Evolutionary conservation across 164 flowering plant genomes (phyloP).

Genomic region (Nymphaea thermarum): DNA sequence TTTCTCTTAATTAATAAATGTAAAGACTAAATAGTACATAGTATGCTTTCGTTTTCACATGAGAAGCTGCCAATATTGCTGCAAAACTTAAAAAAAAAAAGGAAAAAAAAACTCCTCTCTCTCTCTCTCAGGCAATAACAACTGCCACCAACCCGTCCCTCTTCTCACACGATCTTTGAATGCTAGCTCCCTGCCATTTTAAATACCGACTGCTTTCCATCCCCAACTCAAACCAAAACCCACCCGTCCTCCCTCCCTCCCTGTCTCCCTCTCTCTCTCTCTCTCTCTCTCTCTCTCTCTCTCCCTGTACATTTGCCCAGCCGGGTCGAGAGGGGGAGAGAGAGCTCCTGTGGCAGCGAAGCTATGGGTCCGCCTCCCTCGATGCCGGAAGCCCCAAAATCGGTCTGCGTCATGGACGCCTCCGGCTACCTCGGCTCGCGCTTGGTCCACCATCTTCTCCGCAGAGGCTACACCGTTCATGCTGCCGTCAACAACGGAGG

Average conservation of each 20-base stretch:
- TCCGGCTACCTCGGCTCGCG: constrained; percentile 36
- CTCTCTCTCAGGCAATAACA: background rate
- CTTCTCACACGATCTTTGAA: constrained; percentile 23
- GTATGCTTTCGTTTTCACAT: too few species aligned
- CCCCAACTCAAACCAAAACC: constrained; percentile 4
- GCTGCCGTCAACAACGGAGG: constrained; percentile 55
- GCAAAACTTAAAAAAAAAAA: too few species aligned
- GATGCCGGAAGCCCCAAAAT: constrained; percentile 6
- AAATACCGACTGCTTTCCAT: constrained; percentile 1
- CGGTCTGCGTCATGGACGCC: constrained; percentile 72
- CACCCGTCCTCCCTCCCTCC: constrained; percentile 1
- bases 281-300: constrained; percentile 13
- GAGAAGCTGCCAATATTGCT: too few species aligned
- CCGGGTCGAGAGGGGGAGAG: too few species aligned
- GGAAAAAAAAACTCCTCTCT: background rate
- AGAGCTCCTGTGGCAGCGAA: too few species aligned
- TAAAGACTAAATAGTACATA: too few species aligned
- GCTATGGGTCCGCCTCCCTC: too few species aligned
- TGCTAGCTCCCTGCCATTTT: constrained; percentile 8
- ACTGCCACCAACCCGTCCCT: constrained; percentile 18
- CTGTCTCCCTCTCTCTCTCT: constrained; percentile 6
- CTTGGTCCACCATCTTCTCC: constrained; percentile 41
- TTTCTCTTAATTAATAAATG: too few species aligned
- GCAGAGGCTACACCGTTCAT: constrained; percentile 59
- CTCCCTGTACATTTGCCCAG: constrained; percentile 12